Evolutionary conservation across 129 eudicot genomes (phyloP).

Genomic region (Cynara cardunculus): DNA sequence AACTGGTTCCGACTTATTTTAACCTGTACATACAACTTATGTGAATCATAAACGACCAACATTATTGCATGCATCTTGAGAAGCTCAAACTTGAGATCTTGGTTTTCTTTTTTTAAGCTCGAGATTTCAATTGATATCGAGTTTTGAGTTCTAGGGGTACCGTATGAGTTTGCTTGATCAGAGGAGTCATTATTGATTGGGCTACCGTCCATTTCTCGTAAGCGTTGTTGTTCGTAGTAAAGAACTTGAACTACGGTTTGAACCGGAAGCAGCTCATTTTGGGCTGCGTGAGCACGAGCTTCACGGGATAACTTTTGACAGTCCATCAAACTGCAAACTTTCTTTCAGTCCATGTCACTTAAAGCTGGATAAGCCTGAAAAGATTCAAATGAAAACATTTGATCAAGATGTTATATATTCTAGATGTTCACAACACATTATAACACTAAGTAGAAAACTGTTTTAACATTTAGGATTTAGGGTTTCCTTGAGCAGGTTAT

Average conservation of each 20-base stretch:
- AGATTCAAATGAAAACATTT: background rate
- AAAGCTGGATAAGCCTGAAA: slow-evolving; percentile 75
- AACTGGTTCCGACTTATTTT: too few relatives aligned
- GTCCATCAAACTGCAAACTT: slow-evolving; percentile 93
- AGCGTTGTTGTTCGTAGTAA: slow-evolving; percentile 88
- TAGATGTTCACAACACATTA: too few relatives aligned
- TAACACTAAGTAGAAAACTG: too few relatives aligned
- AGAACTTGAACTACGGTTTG: slow-evolving; percentile 94
- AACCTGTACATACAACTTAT: too few relatives aligned
- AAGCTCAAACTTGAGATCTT: slow-evolving; percentile 79
- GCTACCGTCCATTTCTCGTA: slow-evolving; percentile 48
- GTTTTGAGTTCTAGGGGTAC: slow-evolving; percentile 17
- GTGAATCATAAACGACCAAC: too few relatives aligned
- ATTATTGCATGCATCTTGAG: slow-evolving; percentile 24
- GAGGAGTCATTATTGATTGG: slow-evolving; percentile 26
- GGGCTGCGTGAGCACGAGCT: slow-evolving; percentile 95
- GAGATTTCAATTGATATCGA: slow-evolving; percentile 45
- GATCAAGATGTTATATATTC: background rate
- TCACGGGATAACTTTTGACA: slow-evolving; percentile 95
- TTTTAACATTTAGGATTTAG: too few relatives aligned
- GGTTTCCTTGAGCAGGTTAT: too few relatives aligned
- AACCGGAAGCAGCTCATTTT: slow-evolving; percentile 85
- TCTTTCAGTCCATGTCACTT: slow-evolving; percentile 84
- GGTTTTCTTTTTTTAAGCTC: slow-evolving; percentile 62
- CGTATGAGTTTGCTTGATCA: slow-evolving; percentile 10